Conservation (phyloP, 1,284 basidiomycete genomes). For the Leccinum solheimii region DNA sequence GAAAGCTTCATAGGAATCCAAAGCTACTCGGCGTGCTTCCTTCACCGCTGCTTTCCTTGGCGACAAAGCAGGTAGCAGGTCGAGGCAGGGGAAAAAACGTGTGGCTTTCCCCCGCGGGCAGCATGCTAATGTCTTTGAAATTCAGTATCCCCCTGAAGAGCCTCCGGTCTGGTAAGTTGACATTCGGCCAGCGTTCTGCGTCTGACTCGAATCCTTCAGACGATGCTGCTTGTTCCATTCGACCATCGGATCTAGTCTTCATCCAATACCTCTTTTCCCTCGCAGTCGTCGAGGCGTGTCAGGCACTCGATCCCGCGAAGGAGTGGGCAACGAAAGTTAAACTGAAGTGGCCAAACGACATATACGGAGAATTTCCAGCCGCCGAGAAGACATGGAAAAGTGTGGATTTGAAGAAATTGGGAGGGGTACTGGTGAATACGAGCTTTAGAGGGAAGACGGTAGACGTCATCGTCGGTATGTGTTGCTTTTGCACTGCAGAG, state of each 20-base stretch:
- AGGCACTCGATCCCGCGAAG: slow-evolving; percentile 44
- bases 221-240: slow-evolving; percentile 37
- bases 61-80: slow-evolving; percentile 85
- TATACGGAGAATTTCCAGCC: slow-evolving; percentile 71
- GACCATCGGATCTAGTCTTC: slow-evolving; percentile 80
- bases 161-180: slow-evolving; percentile 9
- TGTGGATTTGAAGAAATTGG: slow-evolving; percentile 64
- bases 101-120: slow-evolving; percentile 93
- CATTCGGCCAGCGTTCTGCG: background rate
- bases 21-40: slow-evolving; percentile 71
- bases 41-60: slow-evolving; percentile 77
- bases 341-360: slow-evolving; percentile 98
- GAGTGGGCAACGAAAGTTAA: slow-evolving; percentile 60
- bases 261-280: slow-evolving; percentile 94
- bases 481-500: background rate
- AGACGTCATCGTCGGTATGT: slow-evolving; percentile 78
- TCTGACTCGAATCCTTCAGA: background rate
- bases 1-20: slow-evolving; percentile 62
- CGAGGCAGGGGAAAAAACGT: slow-evolving; percentile 88
- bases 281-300: slow-evolving; percentile 85
- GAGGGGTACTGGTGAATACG: slow-evolving; percentile 91
- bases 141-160: slow-evolving; percentile 56
- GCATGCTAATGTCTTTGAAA: slow-evolving; percentile 84
- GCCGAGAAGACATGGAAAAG: slow-evolving; percentile 43
- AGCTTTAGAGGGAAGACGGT: slow-evolving; percentile 74